Base-by-base conservation (phyloP, 345 rosid genomes). In the Eucalyptus rudis region DNA sequence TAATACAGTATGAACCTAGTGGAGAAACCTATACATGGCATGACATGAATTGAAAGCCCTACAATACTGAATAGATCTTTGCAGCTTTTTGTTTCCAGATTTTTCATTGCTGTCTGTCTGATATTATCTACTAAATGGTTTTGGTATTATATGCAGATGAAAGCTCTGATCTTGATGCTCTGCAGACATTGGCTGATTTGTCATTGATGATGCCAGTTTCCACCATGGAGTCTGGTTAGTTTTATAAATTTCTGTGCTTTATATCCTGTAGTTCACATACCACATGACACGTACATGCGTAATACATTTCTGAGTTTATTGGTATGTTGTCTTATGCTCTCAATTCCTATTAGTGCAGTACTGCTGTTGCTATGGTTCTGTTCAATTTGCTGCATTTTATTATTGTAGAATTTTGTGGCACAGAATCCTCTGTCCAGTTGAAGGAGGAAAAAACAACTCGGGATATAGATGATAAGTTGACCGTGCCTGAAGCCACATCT, bases 151-250 rank as follows among this genome's bases (percentile, higher is more conserved):
- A 89, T 91, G 91, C 89, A 95, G 99, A 92, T 93, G 97, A 93
- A 90, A 91, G 90, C 87, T 68, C 91, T 88, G 91, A 93, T 51
- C 92, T 96, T 49, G 94, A 95, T 92, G 99, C 99, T 84, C 92
- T 97, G 79, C 95, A 96, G 90, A 94, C 97, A 49, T 91, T 96
- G 92, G 98, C 97, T 79, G 95, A 96, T 91, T 89, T 98, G 93
- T 97, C 97, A 56, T 91, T 93, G 92, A 90, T 92, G 91, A 92
- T 91, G 90, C 94, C 95, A 71, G 90, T 86, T 88, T 91, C 97
- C 49, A 80, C 92, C 86, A 89, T 95, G 92, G 98, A 95, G 88
- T 95, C 99, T 88, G 99, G 98, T 95, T 86, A 88, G 92, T 88
- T n/a, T 86, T 86, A 25, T 54, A 80, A 29, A 85, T 58, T 45